These are phyloP conservation scores for Fraxinus anomala DNA, from an alignment of 257 asterid species.

Conservation along the genomic window DNA sequence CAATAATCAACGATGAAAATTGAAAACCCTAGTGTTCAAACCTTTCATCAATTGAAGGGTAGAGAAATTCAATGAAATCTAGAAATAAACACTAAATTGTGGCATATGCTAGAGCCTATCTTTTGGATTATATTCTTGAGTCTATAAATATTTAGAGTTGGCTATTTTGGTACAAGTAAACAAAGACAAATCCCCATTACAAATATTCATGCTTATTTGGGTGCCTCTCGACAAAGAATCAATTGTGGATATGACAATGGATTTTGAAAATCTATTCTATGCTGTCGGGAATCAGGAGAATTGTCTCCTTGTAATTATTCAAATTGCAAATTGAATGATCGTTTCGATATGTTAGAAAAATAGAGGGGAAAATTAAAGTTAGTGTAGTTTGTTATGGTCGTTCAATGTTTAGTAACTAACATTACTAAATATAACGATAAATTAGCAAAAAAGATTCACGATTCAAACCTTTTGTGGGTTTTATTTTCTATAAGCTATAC, in stretches of 20 bases:
- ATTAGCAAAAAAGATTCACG: neutral
- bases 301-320: slow-evolving; percentile 40
- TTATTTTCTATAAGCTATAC: neutral
- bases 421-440: no score
- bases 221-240: slow-evolving; percentile 34
- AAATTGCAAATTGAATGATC: slow-evolving; percentile 9
- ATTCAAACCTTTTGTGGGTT: neutral
- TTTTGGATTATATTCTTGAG: no score
- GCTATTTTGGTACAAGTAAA: neutral
- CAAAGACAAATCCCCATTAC: neutral
- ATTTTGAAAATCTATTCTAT: slow-evolving; percentile 47
- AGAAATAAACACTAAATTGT: neutral
- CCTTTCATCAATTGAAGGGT: neutral
- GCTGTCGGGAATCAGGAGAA: slow-evolving; percentile 43
- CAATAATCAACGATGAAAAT: neutral
- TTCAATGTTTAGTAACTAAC: no score
- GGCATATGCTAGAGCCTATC: neutral
- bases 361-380: neutral
- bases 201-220: slow-evolving; percentile 18
- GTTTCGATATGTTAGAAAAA: neutral
- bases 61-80: neutral
- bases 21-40: neutral
- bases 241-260: slow-evolving; percentile 40
- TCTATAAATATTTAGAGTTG: neutral
- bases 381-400: neutral